A percentile compares a stretch with the other conserved stretches of the same genome.
Conservation (phyloP, 2,329 filamentous ascomycete species). For the Sporothrix curviconia region DNA sequence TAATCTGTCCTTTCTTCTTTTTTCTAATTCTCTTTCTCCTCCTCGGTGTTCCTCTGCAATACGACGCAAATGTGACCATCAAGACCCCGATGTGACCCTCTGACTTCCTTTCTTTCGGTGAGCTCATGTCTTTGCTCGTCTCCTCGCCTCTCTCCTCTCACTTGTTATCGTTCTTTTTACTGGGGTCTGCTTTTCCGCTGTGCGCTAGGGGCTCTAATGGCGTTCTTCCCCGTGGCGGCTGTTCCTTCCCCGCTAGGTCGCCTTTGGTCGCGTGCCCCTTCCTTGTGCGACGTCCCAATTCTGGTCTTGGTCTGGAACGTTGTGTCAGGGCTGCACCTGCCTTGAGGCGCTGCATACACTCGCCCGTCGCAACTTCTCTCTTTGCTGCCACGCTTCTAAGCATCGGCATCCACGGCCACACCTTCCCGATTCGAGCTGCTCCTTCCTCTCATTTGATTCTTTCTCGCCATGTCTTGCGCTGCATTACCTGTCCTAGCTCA, state of each 20-base stretch:
- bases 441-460: neutral
- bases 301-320: neutral
- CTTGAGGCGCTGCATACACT: too few species aligned
- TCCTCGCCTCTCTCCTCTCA: neutral
- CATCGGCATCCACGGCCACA: neutral
- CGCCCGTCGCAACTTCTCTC: too few species aligned
- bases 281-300: neutral
- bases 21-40: neutral
- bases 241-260: neutral
- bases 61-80: neutral
- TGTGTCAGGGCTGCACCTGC: too few species aligned
- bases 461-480: neutral
- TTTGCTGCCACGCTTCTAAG: too few species aligned
- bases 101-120: neutral
- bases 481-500: too few species aligned
- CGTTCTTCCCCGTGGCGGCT: neutral
- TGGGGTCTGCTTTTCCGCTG: constrained; percentile 1
- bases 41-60: neutral
- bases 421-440: neutral
- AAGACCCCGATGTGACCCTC: too few species aligned
- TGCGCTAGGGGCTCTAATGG: neutral
- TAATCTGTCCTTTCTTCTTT: neutral
- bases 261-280: constrained; percentile 9
- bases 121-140: too few species aligned
- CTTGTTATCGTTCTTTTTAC: neutral